Evolutionary conservation across 257 asterid species (phyloP), one percentile per base, ranked within the genome.

Genomic region (Plantago ovata): DNA sequence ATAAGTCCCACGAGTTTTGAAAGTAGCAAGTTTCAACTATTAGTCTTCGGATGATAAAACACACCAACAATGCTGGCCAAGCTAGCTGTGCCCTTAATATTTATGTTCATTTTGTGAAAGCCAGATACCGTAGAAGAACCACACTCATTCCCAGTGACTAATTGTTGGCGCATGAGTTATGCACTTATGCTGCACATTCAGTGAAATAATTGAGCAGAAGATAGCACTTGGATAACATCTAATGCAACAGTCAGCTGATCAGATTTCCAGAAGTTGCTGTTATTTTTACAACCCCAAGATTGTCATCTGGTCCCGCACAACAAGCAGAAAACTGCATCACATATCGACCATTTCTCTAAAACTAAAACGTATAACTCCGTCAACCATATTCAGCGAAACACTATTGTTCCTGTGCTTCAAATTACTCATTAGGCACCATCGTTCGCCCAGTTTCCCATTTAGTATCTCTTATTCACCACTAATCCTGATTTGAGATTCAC

Each of bases 171-270:
- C 36, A 18, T 43, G 23, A 23, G 43, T 40, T 24, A 59, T 20
- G 49, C 68, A 23, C 44, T 40, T 24, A 59, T 20, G 49, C 68
- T 47, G 32, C 28, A 39, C n/a, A n/a, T n/a, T 58, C 32, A 47
- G 45, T 62, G 49, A 49, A 19, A 10, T 3, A 49, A 19, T 19
- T 20, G 55, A 61, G 23, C 38, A 36, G 3, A 45, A 36, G 3
- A 45, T 19, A 53, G 38, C 53, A 28, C 14, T 9, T 21, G 13
- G 41, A 58, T 38, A 39, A 48, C 33, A 13, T 53, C 24, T 60
- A 50, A 28, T 58, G 39, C 14, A 38, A 61, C 32, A 42, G 19
- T 20, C 62, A 56, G n/a, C 38, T 36, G 18, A 57, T 39, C 7
- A 21, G 8, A 58, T 36, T 47, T 48, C 24, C 28, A 13, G 9